Base-by-base conservation (phyloP, 345 rosid genomes). In the Populus tremula region DNA sequence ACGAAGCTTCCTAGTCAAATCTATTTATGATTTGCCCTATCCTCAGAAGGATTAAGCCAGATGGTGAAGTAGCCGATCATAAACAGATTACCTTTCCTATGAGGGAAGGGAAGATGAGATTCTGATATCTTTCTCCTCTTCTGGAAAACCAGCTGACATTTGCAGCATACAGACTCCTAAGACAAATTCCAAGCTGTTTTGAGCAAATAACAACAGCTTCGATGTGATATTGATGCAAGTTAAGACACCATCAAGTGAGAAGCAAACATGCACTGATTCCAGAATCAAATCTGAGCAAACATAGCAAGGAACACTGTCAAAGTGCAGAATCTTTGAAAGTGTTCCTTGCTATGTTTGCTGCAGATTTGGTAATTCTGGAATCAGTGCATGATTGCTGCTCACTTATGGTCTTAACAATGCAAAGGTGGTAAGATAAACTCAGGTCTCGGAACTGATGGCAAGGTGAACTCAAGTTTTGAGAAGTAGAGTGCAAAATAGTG, bases 81-180 rank as follows among this genome's bases (percentile, higher is more conserved):
- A 83, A 82, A 90, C 2, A 87, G 7, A 8, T 47, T 82, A 2
- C 95, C 96, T 4, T 72, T 84, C 41, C 94, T 45, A 73, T 90
- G 97, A 4, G 93, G 97, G 70, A 88, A 92, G 0, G 93, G 92
- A 7, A 82, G 87, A 8, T 72, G 79, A 0, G 92, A 85, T 35
- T 82, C 94, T 0, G 84, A 49, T 59, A 92, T 88, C 47, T 77
- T 80, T 23, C 81, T 80, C 93, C 86, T 91, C 88, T 75, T 85
- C 20, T 0, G 96, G 87, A 7, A 18, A 12, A 1, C 95, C 97
- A 90, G 2, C 59, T 9, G 95, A 93, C 94, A 27, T 87, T 72
- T 0, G 97, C 89, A 1, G 97, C 93, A 4, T 77, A 27, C 79
- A 74, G 62, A 77, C 49, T 23, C 73, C 33, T 56, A 10, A 77